These are phyloP conservation scores for Omphalea diandra DNA, from an alignment of 441 rosid genomes.

Conservation along the genomic window DNA sequence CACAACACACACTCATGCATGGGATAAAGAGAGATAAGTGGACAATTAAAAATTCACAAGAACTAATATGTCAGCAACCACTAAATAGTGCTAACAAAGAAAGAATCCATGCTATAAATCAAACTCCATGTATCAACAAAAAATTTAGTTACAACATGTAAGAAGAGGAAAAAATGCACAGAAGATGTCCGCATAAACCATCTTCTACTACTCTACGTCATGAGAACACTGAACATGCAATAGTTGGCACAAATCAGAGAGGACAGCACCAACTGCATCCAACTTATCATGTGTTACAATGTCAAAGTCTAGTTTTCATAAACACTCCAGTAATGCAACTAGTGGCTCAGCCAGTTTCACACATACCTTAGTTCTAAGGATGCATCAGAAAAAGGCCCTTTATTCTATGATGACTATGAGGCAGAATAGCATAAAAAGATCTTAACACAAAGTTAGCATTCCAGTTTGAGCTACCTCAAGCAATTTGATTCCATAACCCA, in stretches of 20 bases:
- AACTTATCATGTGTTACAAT: neutral
- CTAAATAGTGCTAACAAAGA: neutral
- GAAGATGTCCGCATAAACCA: neutral
- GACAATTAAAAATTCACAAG: neutral
- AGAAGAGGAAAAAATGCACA: neutral
- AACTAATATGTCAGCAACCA: neutral
- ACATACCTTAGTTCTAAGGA: neutral
- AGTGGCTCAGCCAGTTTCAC: neutral
- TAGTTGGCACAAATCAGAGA: neutral
- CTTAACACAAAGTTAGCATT: neutral
- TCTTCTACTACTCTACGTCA: neutral
- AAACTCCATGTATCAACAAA: neutral
- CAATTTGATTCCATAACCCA: too few species aligned
- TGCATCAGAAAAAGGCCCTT: neutral
- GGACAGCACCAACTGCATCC: neutral
- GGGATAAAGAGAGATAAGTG: too few species aligned
- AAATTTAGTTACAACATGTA: neutral
- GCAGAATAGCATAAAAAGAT: neutral
- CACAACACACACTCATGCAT: too few species aligned
- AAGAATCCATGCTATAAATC: neutral
- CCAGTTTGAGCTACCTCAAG: neutral
- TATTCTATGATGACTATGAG: neutral
- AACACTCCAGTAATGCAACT: neutral
- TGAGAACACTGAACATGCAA: neutral
- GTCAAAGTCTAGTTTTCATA: neutral